phyloP scores from a whole-genome alignment of 306 rosid genomes.

The Alnus glutinosa region DNA sequence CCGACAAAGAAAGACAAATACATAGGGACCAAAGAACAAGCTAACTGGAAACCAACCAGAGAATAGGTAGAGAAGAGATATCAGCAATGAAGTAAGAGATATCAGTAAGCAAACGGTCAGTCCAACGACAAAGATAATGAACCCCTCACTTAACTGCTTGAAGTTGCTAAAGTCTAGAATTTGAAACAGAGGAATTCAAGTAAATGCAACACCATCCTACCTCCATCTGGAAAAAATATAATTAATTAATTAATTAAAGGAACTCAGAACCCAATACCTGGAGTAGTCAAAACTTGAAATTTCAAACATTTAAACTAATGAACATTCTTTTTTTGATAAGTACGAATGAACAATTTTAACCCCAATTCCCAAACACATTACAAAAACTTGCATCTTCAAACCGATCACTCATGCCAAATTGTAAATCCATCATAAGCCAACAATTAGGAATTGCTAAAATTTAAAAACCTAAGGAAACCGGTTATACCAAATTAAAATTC shows the following conservation, averaged over 20 bases:
- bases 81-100: too few relatives aligned
- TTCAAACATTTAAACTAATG: background rate
- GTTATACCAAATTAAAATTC: background rate
- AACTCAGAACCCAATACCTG: background rate
- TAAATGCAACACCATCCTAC: background rate
- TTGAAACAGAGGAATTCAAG: background rate
- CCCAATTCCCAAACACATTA: background rate
- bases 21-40: too few relatives aligned
- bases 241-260: background rate
- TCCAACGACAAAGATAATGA: too few relatives aligned
- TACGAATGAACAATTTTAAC: background rate
- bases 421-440: slow-evolving; percentile 8
- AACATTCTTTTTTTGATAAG: too few relatives aligned
- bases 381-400: background rate
- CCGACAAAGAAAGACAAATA: too few relatives aligned
- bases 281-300: background rate
- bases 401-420: slow-evolving; percentile 7
- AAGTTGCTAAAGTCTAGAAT: too few relatives aligned
- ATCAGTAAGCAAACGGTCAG: too few relatives aligned
- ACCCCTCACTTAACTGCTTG: too few relatives aligned
- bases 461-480: background rate
- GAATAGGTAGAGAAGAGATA: too few relatives aligned
- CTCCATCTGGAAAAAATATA: background rate
- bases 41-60: too few relatives aligned
- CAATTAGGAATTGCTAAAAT: slow-evolving; percentile 8